Evolutionary conservation across 164 flowering plant species (phyloP).

Genomic region (Umbellularia californica): DNA sequence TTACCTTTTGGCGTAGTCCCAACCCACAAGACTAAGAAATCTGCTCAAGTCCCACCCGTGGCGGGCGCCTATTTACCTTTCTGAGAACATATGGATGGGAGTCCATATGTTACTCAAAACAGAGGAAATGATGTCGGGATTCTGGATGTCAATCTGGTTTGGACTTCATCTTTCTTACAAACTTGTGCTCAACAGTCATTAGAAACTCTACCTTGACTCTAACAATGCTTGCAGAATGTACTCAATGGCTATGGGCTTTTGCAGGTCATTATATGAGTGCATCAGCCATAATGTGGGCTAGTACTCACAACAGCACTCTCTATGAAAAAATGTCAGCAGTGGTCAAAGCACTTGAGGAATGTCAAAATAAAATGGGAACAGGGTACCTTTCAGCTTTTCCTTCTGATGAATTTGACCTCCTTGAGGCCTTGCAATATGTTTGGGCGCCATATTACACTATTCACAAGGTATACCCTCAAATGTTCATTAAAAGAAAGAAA

Average conservation of each 20-base stretch:
- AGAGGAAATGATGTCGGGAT: no score
- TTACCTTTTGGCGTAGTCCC: no score
- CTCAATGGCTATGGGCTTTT: conserved; percentile 2
- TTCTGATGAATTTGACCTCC: conserved; percentile 60
- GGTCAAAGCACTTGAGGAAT: conserved; percentile 50
- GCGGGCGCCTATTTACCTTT: no score
- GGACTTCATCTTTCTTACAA: no score
- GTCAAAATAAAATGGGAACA: conserved; percentile 63
- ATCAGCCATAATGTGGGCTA: conserved; percentile 85
- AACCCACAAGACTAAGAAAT: no score
- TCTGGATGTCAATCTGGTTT: no score
- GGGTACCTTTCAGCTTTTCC: conserved; percentile 95
- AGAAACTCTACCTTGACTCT: no score
- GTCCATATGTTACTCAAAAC: no score
- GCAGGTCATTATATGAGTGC: conserved; percentile 91
- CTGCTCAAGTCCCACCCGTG: no score
- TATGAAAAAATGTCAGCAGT: conserved; percentile 60
- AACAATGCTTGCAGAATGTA: neutral
- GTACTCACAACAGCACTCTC: conserved; percentile 61
- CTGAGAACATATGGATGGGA: no score
- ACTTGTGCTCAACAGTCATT: no score
- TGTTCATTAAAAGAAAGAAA: no score
- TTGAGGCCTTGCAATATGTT: conserved; percentile 70
- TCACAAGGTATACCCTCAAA: conserved; percentile 62
- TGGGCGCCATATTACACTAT: conserved; percentile 97